These are phyloP conservation scores for Inga laurina DNA, from an alignment of 306 rosid species.

Conservation along the genomic window DNA sequence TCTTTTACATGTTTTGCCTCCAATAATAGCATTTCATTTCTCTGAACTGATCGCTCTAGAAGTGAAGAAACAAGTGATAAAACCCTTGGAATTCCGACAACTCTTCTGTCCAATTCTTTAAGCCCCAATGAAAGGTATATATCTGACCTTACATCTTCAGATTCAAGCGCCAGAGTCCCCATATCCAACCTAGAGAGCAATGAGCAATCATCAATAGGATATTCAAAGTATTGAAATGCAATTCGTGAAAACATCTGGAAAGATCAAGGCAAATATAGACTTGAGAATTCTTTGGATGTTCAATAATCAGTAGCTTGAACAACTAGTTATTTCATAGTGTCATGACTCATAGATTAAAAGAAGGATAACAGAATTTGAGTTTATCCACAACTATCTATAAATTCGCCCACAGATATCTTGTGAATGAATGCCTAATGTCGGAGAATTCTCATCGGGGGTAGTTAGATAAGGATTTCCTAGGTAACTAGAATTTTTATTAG, in stretches of 20 bases:
- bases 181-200: conserved; percentile 63
- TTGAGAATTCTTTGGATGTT: conserved; percentile 1
- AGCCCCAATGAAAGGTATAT: conserved; percentile 71
- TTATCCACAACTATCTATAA: too few species aligned
- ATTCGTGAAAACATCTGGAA: background rate
- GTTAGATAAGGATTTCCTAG: background rate
- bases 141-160: conserved; percentile 51
- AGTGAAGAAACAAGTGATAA: conserved; percentile 78
- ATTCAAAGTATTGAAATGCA: conserved; percentile 10
- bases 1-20: conserved; percentile 56
- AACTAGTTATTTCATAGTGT: background rate
- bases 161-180: conserved; percentile 64
- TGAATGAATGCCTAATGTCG: background rate
- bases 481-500: conserved; percentile 25
- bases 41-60: conserved; percentile 72
- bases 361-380: too few species aligned
- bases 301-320: background rate
- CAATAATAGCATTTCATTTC: conserved; percentile 56
- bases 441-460: background rate
- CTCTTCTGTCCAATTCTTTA: conserved; percentile 53
- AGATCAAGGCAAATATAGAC: conserved; percentile 19
- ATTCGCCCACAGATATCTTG: too few species aligned
- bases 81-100: conserved; percentile 69
- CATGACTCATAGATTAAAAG: background rate
- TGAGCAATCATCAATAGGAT: conserved; percentile 3